Conservation (phyloP, 225 moss, liverwort and hornwort genomes). For the Pseudoscleropodium purum region DNA sequence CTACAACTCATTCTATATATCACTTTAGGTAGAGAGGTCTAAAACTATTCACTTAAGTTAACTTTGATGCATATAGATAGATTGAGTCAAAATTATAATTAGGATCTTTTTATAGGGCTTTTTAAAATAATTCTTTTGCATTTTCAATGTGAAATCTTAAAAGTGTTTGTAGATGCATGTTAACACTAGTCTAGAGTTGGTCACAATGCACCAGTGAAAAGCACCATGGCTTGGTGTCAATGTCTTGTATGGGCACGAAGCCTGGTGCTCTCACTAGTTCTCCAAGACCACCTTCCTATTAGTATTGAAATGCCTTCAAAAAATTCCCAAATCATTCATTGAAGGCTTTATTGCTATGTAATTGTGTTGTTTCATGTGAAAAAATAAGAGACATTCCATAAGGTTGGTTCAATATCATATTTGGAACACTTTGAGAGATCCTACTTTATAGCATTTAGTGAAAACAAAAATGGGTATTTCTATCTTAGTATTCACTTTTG, state of each 20-base stretch:
- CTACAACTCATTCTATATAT: too few species aligned
- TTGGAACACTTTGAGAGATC: background rate
- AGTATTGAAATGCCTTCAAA: background rate
- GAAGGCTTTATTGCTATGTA: background rate
- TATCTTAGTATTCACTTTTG: background rate
- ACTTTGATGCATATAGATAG: background rate
- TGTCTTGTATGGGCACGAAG: too few species aligned
- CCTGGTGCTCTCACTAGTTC: background rate
- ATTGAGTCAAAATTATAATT: background rate
- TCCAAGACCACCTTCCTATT: background rate
- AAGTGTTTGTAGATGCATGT: background rate
- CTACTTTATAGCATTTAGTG: background rate
- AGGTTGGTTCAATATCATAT: background rate
- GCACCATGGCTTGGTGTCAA: background rate
- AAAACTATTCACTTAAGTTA: accelerated
- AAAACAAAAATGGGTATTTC: background rate
- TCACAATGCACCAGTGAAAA: background rate
- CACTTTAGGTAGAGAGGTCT: background rate
- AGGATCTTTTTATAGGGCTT: too few species aligned
- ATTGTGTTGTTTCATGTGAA: background rate
- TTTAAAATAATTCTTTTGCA: too few species aligned
- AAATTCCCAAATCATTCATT: background rate
- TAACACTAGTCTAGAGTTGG: background rate
- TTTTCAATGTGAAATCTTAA: background rate
- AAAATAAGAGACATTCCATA: background rate